Percentiles rank a stretch among this genome's conserved stretches.
These are phyloP conservation scores for Plenodomus tracheiphilus DNA, from an alignment of 2,329 filamentous ascomycete species.

Conservation along the genomic window DNA sequence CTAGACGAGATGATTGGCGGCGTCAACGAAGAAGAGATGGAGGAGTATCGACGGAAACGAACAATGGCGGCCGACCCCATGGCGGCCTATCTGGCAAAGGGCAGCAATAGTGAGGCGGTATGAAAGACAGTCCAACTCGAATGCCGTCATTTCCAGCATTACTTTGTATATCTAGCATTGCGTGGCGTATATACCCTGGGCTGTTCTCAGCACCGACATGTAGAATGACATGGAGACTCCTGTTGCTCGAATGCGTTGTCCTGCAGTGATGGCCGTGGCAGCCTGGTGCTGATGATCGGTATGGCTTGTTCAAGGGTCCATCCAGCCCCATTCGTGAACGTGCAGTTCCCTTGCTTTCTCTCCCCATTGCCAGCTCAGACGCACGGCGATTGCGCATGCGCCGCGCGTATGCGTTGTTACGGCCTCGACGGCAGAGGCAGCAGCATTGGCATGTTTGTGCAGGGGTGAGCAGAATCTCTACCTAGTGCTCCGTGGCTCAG, in stretches of 20 bases:
- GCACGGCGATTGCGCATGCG: slow-evolving; percentile 34
- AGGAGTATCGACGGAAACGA: slow-evolving; percentile 78
- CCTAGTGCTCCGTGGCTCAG: slow-evolving; percentile 19
- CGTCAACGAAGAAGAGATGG: slow-evolving; percentile 81
- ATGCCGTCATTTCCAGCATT: slow-evolving; percentile 13
- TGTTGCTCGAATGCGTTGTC: slow-evolving; percentile 41
- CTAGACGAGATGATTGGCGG: slow-evolving; percentile 77
- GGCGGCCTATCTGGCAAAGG: slow-evolving; percentile 68
- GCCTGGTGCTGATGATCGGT: slow-evolving; percentile 31
- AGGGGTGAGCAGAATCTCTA: slow-evolving; percentile 1
- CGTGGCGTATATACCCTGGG: slow-evolving; percentile 35
- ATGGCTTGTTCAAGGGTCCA: slow-evolving; percentile 18
- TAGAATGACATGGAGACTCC: slow-evolving; percentile 40
- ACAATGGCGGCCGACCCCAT: slow-evolving; percentile 81
- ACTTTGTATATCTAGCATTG: slow-evolving; percentile 36
- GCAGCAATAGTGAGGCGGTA: slow-evolving; percentile 71
- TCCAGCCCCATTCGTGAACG: slow-evolving; percentile 17
- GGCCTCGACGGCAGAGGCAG: slow-evolving; percentile 17
- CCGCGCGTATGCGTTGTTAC: slow-evolving; percentile 39
- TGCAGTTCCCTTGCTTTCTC: slow-evolving; percentile 20
- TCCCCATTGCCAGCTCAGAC: slow-evolving; percentile 30
- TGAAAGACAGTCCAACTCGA: slow-evolving; percentile 13
- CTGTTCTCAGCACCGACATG: slow-evolving; percentile 23
- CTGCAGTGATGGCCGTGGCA: slow-evolving; percentile 12
- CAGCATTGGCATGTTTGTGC: slow-evolving; percentile 14